Evolutionary conservation across 2,329 filamentous ascomycete species (phyloP).

Genomic region (Drechmeria coniospora): DNA sequence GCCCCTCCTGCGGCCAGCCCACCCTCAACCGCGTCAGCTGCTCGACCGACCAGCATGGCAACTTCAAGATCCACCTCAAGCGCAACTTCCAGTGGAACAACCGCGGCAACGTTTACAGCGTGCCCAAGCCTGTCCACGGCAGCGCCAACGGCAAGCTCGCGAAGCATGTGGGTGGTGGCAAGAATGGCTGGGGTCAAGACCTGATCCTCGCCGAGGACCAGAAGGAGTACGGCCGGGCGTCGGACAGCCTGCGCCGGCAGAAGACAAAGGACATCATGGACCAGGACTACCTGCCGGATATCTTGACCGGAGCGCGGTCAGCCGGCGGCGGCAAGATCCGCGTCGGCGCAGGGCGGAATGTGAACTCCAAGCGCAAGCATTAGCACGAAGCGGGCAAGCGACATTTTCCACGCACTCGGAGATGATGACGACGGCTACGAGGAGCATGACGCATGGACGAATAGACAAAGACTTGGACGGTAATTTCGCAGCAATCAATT

Average conservation of each 20-base stretch:
- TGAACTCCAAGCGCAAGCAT: constrained; percentile 63
- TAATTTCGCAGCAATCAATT: not conserved
- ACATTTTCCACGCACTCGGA: not conserved
- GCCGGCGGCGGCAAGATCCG: constrained; percentile 50
- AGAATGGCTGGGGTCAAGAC: constrained; percentile 72
- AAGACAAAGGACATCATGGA: constrained; percentile 83
- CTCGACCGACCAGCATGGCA: constrained; percentile 65
- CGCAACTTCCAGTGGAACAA: constrained; percentile 95
- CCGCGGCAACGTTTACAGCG: constrained; percentile 77
- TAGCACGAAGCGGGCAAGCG: constrained; percentile 3
- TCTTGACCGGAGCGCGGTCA: constrained; percentile 65
- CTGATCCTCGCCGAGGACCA: constrained; percentile 88
- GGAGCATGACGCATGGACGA: too few relatives aligned
- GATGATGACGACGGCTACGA: not conserved
- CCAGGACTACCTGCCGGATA: constrained; percentile 75
- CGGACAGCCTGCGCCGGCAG: constrained; percentile 46
- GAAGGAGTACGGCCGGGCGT: constrained; percentile 66
- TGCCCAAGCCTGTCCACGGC: constrained; percentile 79
- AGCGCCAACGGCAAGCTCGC: constrained; percentile 61
- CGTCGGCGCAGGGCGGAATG: constrained; percentile 71
- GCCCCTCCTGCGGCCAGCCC: constrained; percentile 74
- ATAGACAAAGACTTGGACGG: too few relatives aligned
- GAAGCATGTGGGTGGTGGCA: constrained; percentile 60
- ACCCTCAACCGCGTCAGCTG: constrained; percentile 76
- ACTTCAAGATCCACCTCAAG: constrained; percentile 77